Conservation (phyloP, 768 basidiomycete species). For the Russula foetens region DNA sequence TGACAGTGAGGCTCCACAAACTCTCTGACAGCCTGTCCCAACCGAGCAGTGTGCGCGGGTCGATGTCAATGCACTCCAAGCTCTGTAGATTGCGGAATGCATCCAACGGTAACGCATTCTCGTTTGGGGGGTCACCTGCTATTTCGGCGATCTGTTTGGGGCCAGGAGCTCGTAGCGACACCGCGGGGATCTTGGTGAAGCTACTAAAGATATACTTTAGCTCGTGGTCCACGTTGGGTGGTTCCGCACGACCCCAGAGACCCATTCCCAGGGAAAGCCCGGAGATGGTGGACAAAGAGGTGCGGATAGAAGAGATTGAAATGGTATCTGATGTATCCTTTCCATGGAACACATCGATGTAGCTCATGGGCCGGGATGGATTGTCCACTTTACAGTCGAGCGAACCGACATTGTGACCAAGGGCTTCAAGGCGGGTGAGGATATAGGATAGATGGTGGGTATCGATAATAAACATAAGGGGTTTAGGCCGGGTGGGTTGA, state of each 20-base stretch:
- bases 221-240: slow-evolving; percentile 55
- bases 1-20: slow-evolving; percentile 65
- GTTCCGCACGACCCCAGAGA: slow-evolving; percentile 63
- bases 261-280: slow-evolving; percentile 60
- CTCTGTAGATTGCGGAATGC: slow-evolving; percentile 78
- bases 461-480: slow-evolving; percentile 62
- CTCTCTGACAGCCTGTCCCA: slow-evolving; percentile 75
- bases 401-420: slow-evolving; percentile 68
- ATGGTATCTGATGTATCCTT: slow-evolving; percentile 64
- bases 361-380: slow-evolving; percentile 72
- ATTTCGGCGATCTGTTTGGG: slow-evolving; percentile 62
- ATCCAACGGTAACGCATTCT: slow-evolving; percentile 73
- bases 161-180: slow-evolving; percentile 57
- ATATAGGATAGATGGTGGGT: slow-evolving; percentile 83
- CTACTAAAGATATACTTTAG: slow-evolving; percentile 84
- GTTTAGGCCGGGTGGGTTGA: slow-evolving; percentile 34
- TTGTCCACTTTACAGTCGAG: slow-evolving; percentile 69
- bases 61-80: slow-evolving; percentile 70
- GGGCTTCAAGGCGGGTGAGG: slow-evolving; percentile 76
- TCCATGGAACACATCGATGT: slow-evolving; percentile 48
- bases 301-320: slow-evolving; percentile 67
- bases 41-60: slow-evolving; percentile 73
- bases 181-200: slow-evolving; percentile 84
- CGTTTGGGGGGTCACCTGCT: slow-evolving; percentile 55
- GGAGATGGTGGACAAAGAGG: slow-evolving; percentile 71